Conservation (phyloP, 23 red algal genomes). For the Gracilariopsis chorda region DNA sequence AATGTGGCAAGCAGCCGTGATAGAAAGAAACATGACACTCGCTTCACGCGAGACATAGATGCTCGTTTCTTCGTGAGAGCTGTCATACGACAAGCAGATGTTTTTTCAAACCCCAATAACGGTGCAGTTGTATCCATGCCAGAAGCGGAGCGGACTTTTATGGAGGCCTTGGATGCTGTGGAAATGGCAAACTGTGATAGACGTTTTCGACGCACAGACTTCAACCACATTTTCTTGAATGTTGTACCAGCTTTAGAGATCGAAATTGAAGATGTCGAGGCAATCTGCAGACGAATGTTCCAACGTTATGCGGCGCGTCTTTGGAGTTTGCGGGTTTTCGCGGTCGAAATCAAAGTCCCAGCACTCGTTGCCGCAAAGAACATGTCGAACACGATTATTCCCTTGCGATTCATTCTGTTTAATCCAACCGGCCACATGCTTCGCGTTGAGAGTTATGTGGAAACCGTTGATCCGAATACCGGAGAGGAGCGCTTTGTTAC, state of each 20-base stretch:
- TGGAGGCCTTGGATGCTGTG: conserved; percentile 93
- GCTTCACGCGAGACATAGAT: conserved; percentile 68
- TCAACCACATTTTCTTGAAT: conserved; percentile 98
- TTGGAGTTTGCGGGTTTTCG: conserved; percentile 93
- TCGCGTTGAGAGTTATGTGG: conserved; percentile 91
- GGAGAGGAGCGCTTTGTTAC: conserved; percentile 61
- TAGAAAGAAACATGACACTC: background rate
- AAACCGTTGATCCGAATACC: conserved; percentile 75
- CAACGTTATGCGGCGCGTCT: conserved; percentile 85
- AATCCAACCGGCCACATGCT: conserved; percentile 98
- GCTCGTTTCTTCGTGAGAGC: conserved; percentile 98
- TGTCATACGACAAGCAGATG: conserved; percentile 91
- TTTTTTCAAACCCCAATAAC: conserved; percentile 67
- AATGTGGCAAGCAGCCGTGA: background rate
- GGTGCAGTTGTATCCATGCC: conserved; percentile 81
- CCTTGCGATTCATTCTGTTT: conserved; percentile 91
- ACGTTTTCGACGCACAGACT: conserved; percentile 86
- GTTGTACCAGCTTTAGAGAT: conserved; percentile 81
- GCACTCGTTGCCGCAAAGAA: conserved; percentile 33
- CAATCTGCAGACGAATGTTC: conserved; percentile 92
- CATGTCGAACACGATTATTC: conserved; percentile 24
- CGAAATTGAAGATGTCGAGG: conserved; percentile 93
- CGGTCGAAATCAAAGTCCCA: conserved; percentile 86
- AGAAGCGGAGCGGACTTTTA: conserved; percentile 94
- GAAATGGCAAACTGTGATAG: conserved; percentile 96